These are phyloP conservation scores for Flammula alnicola DNA, from an alignment of 1,284 basidiomycete genomes.

Conservation along the genomic window DNA sequence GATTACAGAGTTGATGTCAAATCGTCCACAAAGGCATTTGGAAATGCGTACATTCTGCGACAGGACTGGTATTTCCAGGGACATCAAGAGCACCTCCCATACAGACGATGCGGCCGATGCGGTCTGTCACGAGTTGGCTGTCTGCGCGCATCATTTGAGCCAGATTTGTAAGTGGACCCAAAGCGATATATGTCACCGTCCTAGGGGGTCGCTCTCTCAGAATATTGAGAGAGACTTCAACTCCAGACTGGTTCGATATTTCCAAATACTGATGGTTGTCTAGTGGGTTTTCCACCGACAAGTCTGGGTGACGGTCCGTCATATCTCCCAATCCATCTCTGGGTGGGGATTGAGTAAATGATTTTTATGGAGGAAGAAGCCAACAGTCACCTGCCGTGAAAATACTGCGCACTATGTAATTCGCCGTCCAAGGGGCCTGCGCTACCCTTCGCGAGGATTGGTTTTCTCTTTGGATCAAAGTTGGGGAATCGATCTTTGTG, in stretches of 20 bases:
- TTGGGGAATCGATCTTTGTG: constrained; percentile 66
- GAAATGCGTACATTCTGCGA: constrained; percentile 72
- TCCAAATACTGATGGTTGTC: constrained; percentile 53
- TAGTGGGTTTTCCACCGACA: constrained; percentile 44
- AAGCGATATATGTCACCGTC: constrained; percentile 81
- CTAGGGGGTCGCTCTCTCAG: constrained; percentile 61
- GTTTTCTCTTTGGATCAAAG: constrained; percentile 50
- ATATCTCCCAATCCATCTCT: constrained; percentile 87
- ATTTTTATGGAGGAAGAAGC: not conserved
- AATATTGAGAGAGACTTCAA: constrained; percentile 72
- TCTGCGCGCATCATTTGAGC: constrained; percentile 70
- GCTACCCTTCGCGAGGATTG: constrained; percentile 71
- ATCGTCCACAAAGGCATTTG: not conserved
- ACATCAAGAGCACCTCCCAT: constrained; percentile 99
- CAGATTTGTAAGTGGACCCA: constrained; percentile 91
- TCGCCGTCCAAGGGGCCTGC: constrained; percentile 79
- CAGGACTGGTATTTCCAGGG: constrained; percentile 86
- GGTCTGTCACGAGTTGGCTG: constrained; percentile 57
- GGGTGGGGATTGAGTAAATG: constrained; percentile 20
- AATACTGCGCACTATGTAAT: constrained; percentile 84
- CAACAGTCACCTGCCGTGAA: constrained; percentile 67
- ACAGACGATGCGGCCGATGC: constrained; percentile 76
- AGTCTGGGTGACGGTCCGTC: constrained; percentile 73
- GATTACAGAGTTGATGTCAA: constrained; percentile 29
- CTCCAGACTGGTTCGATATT: constrained; percentile 52